Evolutionary conservation across 169 alveolate species (phyloP), one percentile per base, ranked within the genome.

Genomic region (Plasmodium relictum): DNA sequence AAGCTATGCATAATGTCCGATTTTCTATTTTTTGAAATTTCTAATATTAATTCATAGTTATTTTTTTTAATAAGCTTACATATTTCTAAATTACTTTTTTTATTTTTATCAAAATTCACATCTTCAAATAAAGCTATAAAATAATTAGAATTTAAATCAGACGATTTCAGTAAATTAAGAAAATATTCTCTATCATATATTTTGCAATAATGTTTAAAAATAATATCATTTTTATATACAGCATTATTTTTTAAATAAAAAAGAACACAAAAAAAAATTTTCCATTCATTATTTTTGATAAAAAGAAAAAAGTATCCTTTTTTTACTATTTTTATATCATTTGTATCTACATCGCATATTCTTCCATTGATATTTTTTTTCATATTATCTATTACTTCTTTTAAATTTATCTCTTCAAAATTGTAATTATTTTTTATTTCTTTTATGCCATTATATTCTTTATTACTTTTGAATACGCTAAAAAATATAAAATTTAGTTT

Each of bases 171-270:
- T 6, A 24, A 8, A 48, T 41, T 78, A 14, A 26, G 42, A 9
- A 78, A 1, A 18, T 63, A 20, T 14, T 69, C 78, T 65, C 65
- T 66, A 24, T 78, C 80, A n/a, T 78, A 78, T 8, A 78, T 26
- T 22, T 56, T 78, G 26, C 78, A 78, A 42, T 78, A 78, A 58
- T 78, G 89, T 7, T 52, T 62, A 48, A 45, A 78, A 10, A 78
- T 39, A 4, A 78, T 10, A 24, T 78, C 48, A 24, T 65, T 66
- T 37, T 78, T 78, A 56, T 31, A 41, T 9, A n/a, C 39, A 9
- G 39, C 12, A 56, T 65, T 78, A 42, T 20, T 78, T 0, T 78
- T 63, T 31, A 78, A 41, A 37, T 48, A 39, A 24, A 78, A 78
- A 31, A 78, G 14, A 42, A 65, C 63, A 65, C 89, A 78, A 45